Conservation (phyloP, 2,329 filamentous ascomycete genomes). For the Fusarium duplospermum region DNA sequence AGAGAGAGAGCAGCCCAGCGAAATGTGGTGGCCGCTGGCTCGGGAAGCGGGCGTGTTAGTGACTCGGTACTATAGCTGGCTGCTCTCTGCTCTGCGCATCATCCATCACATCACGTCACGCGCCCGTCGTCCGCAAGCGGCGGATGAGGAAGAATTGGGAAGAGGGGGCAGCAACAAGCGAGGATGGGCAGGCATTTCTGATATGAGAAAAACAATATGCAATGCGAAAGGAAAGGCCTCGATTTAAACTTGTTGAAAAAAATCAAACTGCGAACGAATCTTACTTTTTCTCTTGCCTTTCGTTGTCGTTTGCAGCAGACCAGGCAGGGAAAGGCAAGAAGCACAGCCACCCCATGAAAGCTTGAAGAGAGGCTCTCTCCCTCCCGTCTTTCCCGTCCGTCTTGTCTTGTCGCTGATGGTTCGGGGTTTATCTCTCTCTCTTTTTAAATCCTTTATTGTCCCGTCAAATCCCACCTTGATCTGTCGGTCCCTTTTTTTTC, state of each 20-base stretch:
- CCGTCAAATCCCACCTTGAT: conserved; percentile 15
- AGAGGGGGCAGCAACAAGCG: neutral
- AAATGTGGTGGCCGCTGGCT: neutral
- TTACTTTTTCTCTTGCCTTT: neutral
- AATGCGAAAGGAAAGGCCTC: neutral
- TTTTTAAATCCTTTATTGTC: conserved; percentile 23
- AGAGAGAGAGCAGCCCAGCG: neutral
- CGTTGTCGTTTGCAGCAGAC: neutral
- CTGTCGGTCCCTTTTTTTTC: neutral
- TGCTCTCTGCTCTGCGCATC: conserved; percentile 11
- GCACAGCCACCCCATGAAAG: conserved; percentile 19
- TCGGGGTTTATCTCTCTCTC: conserved; percentile 7
- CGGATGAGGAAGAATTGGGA: neutral
- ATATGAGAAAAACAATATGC: neutral
- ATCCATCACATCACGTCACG: conserved; percentile 28
- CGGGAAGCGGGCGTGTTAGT: conserved; percentile 6
- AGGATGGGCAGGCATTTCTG: neutral
- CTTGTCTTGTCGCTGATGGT: conserved; percentile 9
- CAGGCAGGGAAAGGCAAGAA: neutral
- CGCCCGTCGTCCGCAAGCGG: conserved; percentile 32
- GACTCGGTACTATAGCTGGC: neutral
- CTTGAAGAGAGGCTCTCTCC: neutral
- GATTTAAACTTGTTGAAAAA: neutral
- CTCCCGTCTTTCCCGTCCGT: neutral
- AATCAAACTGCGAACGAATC: neutral